Evolutionary conservation across 2,329 filamentous ascomycete species (phyloP).

Genomic region (Alternaria postmessia): DNA sequence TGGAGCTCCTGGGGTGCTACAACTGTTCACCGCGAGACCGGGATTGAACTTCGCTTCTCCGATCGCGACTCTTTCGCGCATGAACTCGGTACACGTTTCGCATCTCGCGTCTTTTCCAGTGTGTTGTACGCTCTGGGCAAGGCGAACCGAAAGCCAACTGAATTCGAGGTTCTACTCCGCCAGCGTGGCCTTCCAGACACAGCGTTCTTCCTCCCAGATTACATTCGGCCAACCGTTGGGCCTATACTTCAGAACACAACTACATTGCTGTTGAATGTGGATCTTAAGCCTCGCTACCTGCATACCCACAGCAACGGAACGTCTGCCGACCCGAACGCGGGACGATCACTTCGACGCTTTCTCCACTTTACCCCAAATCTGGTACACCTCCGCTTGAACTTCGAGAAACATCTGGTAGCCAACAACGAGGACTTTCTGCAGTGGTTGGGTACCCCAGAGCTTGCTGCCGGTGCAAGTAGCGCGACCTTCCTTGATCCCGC

Average conservation of each 20-base stretch:
- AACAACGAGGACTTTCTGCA: slow-evolving; percentile 45
- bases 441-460: slow-evolving; percentile 42
- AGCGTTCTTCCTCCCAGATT: slow-evolving; percentile 59
- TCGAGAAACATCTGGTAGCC: slow-evolving; percentile 34
- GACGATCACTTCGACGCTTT: slow-evolving; percentile 48
- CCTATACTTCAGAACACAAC: slow-evolving; percentile 58
- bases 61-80: slow-evolving; percentile 12
- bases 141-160: slow-evolving; percentile 49
- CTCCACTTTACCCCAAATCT: slow-evolving; percentile 55
- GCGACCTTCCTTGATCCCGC: slow-evolving; percentile 11
- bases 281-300: slow-evolving; percentile 6
- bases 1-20: slow-evolving; percentile 67
- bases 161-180: slow-evolving; percentile 60
- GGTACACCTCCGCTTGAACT: slow-evolving; percentile 64
- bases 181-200: slow-evolving; percentile 46
- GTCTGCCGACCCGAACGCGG: not conserved
- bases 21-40: slow-evolving; percentile 51
- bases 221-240: slow-evolving; percentile 47
- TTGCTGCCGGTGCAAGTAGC: not conserved
- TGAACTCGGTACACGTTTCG: slow-evolving; percentile 17
- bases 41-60: slow-evolving; percentile 28
- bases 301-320: slow-evolving; percentile 26
- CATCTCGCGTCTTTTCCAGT: slow-evolving; percentile 27
- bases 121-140: slow-evolving; percentile 34
- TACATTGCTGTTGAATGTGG: slow-evolving; percentile 55